Evolutionary conservation across 2,329 filamentous ascomycete species (phyloP).

Genomic region (Pseudocercospora pini-densiflorae): DNA sequence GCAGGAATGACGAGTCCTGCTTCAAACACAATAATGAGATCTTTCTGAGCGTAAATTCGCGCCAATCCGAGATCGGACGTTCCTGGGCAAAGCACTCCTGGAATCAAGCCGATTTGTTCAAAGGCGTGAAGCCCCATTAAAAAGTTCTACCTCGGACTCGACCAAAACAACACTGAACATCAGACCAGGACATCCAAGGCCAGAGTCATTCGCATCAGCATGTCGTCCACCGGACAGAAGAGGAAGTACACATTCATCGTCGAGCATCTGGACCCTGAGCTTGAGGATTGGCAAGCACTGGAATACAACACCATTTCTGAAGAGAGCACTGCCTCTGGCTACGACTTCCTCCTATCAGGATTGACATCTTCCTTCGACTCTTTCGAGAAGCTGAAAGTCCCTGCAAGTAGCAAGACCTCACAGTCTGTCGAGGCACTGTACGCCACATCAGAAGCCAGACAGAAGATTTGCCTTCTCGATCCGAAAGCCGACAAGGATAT

Average conservation of each 20-base stretch:
- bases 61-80: conserved; percentile 6
- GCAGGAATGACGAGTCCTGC: not conserved
- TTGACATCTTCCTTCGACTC: conserved; percentile 60
- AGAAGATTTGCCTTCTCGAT: conserved; percentile 85
- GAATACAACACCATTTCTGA: conserved; percentile 88
- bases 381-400: conserved; percentile 23
- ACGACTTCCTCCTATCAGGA: conserved; percentile 49
- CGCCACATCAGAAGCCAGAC: conserved; percentile 62
- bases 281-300: conserved; percentile 90
- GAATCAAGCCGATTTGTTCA: not conserved
- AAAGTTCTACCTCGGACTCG: conserved; percentile 1
- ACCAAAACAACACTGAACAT: not conserved
- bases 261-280: conserved; percentile 93
- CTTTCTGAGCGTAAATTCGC: not conserved
- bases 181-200: not conserved
- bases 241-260: conserved; percentile 77
- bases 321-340: conserved; percentile 71
- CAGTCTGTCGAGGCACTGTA: conserved; percentile 82
- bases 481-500: conserved; percentile 82
- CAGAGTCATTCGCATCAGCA: not conserved
- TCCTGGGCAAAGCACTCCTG: not conserved
- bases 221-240: conserved; percentile 11
- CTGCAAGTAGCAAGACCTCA: conserved; percentile 23
- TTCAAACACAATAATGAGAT: not conserved
- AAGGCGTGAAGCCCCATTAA: not conserved